Evolutionary conservation across 352 stramenopile species (phyloP).

Genomic region (Phytophthora brassicae): DNA sequence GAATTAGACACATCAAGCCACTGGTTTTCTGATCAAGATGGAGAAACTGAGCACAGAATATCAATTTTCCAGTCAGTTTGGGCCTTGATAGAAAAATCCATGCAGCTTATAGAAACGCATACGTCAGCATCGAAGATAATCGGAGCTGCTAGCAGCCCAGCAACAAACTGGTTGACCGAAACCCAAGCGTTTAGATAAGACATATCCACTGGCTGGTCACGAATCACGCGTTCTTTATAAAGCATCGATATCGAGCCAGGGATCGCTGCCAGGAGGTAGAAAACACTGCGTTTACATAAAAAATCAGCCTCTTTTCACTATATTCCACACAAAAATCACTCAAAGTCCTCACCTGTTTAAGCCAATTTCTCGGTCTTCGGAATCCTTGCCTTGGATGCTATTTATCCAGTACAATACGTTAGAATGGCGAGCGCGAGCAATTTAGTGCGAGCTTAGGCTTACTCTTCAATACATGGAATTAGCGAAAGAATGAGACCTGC

Average conservation of each 20-base stretch:
- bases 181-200: constrained; percentile 89
- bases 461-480: constrained; percentile 80
- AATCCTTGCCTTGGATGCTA: constrained; percentile 63
- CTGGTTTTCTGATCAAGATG: constrained; percentile 83
- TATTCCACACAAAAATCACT: neutral
- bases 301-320: neutral
- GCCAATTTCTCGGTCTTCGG: constrained; percentile 70
- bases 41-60: constrained; percentile 28
- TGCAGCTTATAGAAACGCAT: neutral
- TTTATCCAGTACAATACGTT: constrained; percentile 1
- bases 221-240: constrained; percentile 85
- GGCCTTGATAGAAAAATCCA: neutral
- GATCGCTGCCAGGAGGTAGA: constrained; percentile 79
- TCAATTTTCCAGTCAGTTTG: neutral
- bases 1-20: constrained; percentile 77
- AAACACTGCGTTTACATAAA: constrained; percentile 36
- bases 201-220: constrained; percentile 85
- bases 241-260: constrained; percentile 82
- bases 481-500: constrained; percentile 72
- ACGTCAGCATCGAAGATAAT: constrained; percentile 82
- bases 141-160: constrained; percentile 73
- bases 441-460: constrained; percentile 15
- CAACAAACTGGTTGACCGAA: constrained; percentile 84
- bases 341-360: constrained; percentile 85
- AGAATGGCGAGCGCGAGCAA: neutral